Evolutionary conservation across 2,329 filamentous ascomycete species (phyloP), one percentile per base, ranked within the genome.

Genomic region (Aureobasidium melanogenum): DNA sequence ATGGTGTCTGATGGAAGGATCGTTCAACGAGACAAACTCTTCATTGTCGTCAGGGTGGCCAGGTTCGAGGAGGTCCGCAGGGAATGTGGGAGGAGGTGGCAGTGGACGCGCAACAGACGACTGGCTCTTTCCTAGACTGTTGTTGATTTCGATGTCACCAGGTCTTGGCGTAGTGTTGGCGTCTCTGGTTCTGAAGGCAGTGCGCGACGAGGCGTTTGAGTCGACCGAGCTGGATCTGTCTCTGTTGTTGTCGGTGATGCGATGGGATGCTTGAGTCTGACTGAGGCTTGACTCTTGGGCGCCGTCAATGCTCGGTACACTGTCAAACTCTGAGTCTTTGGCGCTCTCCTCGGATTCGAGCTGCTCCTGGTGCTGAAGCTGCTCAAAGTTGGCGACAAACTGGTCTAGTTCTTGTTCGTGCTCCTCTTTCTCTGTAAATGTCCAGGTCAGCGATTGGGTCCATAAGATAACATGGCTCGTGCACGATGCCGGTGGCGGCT

Each of bases 1-100:
- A 17, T 59, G 44, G 17, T 48, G 14, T 14, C 30, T 55, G 60
- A 59, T 38, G 32, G 19, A 28, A 6, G 56, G 24, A 15, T 48
- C 56, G 56, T 59, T 59, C 43, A 59, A 36, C 22, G 56, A 59
- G 24, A 50, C 34, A 24, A 59, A 59, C 17, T 50, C 34, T n/a
- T 59, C 56, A 50, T 50, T 7, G 26, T 48, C 56, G 15, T 39
- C 22, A 12, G 32, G 32, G 10, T 39, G 24, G 22, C 4, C 10
- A 7, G 28, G 22, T 17, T 47, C 17, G 15, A 57, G 38, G 1
- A 36, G 22, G 8, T 47, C 41, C 22, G 41, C 5, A 47, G 38
- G 38, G 30, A 32, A 57, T 7, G 52, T 34, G n/a, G 55, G 55
- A 19, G 7, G n/a, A 5, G 30, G 41, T 28, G 55, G 55, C 28